Base-by-base conservation (phyloP, 306 rosid species). In the Morella rubra region DNA sequence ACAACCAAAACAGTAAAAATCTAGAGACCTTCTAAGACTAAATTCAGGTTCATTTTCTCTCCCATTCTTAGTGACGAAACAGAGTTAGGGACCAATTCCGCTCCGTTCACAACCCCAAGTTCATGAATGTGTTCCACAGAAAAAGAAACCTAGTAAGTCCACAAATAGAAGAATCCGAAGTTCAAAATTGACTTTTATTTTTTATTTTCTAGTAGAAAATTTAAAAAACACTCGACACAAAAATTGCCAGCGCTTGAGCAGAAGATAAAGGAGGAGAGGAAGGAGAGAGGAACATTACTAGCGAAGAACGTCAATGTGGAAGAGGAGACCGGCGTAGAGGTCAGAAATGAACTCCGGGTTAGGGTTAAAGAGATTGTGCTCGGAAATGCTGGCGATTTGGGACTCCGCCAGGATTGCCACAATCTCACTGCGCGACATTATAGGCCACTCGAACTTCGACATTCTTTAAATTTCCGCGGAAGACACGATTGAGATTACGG, bases 401-500 rank as follows among this genome's bases (percentile, higher is more conserved):
- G 73, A 67, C 3, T 91, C 81, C 53, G 60, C 74, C 20, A 90
- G 62, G 24, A 84, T 55, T 12, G 75, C 64, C 0, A 60, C 75
- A 2, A 93, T 87, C 44, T 94, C 96, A 1, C 77, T 9, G 22
- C 91, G 89, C 27, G 81, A 49, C 0, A 94, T 85, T 84, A 81
- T 80, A 9, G 90, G 96, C 65, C 85, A 89, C 50, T 85, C 90
- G 87, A 68, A 91, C 83, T 88, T 91, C 15, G 98, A 91, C 91
- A 83, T 84, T 15, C 11, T 6, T 55, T 8, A 55, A 19, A 52
- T 52, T 52, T 52, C 22, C 18, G 37, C 37, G 37, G 37, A 32
- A 32, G 3, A 32, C 37, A 32, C 37, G 3, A 32, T 32, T 32
- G 37, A 32, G 37, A 32, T 32, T 32, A 32, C 37, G 0, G 37